Evolutionary conservation across 202 grass and related monocot genomes (phyloP), one percentile per base, ranked within the genome.

Genomic region (Eragrostis tef): DNA sequence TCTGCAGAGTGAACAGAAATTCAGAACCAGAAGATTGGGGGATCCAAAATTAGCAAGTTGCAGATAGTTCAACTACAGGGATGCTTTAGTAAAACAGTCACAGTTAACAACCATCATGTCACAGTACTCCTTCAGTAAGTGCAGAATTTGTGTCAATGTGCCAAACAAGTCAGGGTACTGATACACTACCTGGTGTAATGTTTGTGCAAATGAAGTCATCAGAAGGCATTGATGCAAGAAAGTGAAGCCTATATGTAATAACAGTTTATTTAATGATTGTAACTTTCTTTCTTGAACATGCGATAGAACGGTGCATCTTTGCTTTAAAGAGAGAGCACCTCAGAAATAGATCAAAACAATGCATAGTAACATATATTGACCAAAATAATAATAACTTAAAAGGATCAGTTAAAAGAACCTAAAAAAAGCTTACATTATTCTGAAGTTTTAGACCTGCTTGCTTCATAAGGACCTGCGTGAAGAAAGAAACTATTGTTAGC

Each of bases 381-480:
- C 27, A 73, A 64, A 21, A 71, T 78, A 71, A 13, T 21, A 78
- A 71, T 50, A 71, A 67, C 6, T 27, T 61, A 27, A 71, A 82
- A 49, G 3, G 67, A 24, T 13, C n/a, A 82, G 52, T 19, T 46
- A 83, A 20, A 77, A 47, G 12, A 87, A 67, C n/a, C 11, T 78
- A 25, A 70, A 72, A 39, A 53, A 45, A 60, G 60, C 92, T 93
- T 93, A 98, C 95, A 67, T 53, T 93, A 63, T 91, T 83, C 70
- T 90, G 83, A 65, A 98, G 92, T 85, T 98, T 95, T 78, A 98
- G 68, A 86, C 92, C 84, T 69, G 95, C 88, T 86, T 98, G 95
- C 73, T 91, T 98, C 80, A 79, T 87, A 67, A 98, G 92, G 60
- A 98, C 88, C 95, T 98, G 83, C 70, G 88, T 39, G 61, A 79